Conservation (phyloP, 306 rosid genomes). For the Delonix regia region DNA sequence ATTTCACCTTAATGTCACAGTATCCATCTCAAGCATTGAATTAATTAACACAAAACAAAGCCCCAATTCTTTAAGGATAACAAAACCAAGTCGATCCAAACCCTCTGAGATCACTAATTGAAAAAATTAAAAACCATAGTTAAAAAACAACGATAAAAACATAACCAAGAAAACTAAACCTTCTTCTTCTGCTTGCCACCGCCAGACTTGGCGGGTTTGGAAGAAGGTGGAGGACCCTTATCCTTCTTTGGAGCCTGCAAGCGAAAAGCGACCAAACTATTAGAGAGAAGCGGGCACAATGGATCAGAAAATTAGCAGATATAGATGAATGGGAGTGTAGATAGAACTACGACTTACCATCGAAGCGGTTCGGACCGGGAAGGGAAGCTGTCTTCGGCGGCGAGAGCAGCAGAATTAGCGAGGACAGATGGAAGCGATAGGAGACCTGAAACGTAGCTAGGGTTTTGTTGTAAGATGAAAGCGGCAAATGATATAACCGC, state of each 20-base stretch:
- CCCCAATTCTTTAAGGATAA: not conserved
- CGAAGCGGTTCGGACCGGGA: not conserved
- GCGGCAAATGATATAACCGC: not conserved
- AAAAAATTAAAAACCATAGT: not conserved
- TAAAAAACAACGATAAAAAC: not conserved
- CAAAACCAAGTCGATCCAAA: not conserved
- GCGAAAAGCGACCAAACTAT: not conserved
- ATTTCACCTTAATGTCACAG: not conserved
- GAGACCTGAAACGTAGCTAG: conserved; percentile 11
- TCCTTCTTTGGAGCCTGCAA: conserved; percentile 84
- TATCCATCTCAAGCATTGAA: not conserved
- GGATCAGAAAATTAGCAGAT: not conserved
- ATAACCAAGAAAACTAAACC: conserved; percentile 33
- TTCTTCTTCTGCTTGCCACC: conserved; percentile 90
- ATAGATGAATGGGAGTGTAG: not conserved
- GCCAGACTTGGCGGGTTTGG: conserved; percentile 76
- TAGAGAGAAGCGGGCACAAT: not conserved
- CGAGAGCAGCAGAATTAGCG: not conserved
- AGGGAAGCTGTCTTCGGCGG: not conserved
- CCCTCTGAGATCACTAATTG: not conserved
- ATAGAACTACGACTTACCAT: conserved; percentile 22
- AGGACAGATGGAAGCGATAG: not conserved
- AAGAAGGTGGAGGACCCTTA: conserved; percentile 74
- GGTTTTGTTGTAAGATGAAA: conserved; percentile 27
- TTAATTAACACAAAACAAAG: not conserved